A percentile compares a stretch with the other conserved stretches of the same genome.
phyloP scores from a whole-genome alignment of 1,139 yeast genomes.

The Taphrina pruni region DNA sequence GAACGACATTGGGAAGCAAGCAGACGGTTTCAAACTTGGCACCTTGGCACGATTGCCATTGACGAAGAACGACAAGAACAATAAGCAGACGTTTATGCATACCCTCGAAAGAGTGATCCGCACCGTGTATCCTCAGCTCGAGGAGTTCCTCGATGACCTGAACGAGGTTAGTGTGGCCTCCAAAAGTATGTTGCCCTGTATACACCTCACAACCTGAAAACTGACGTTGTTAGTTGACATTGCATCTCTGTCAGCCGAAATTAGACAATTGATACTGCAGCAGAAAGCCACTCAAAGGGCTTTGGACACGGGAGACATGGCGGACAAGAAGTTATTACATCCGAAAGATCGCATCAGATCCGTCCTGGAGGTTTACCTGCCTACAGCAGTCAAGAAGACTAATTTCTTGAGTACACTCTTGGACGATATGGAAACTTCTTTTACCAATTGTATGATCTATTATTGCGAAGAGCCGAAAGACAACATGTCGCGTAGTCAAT shows the following conservation, averaged over 20 bases:
- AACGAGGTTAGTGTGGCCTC: constrained; percentile 66
- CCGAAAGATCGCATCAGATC: constrained; percentile 73
- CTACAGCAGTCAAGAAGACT: constrained; percentile 68
- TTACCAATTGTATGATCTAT: constrained; percentile 68
- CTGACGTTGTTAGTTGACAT: constrained; percentile 17
- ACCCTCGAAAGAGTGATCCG: constrained; percentile 83
- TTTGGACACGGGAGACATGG: constrained; percentile 71
- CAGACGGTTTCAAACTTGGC: constrained; percentile 80
- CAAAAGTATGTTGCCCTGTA: constrained; percentile 56
- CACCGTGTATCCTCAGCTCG: constrained; percentile 75
- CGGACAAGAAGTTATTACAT: constrained; percentile 70
- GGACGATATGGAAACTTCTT: constrained; percentile 61
- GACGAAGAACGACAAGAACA: constrained; percentile 77
- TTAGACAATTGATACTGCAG: constrained; percentile 17
- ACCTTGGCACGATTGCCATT: constrained; percentile 82
- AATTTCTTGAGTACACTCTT: constrained; percentile 64
- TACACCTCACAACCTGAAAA: constrained; percentile 49
- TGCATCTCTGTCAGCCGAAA: constrained; percentile 31
- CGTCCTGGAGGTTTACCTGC: constrained; percentile 61
- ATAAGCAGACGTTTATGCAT: constrained; percentile 80
- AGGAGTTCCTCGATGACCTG: constrained; percentile 78
- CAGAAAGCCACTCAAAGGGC: constrained; percentile 54
- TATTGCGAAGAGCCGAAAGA: constrained; percentile 83
- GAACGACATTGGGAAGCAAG: constrained; percentile 83
- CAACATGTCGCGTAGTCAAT: constrained; percentile 64